phyloP scores from a whole-genome alignment of 495 filamentous ascomycete species.

The Baudoinia panamericana region DNA sequence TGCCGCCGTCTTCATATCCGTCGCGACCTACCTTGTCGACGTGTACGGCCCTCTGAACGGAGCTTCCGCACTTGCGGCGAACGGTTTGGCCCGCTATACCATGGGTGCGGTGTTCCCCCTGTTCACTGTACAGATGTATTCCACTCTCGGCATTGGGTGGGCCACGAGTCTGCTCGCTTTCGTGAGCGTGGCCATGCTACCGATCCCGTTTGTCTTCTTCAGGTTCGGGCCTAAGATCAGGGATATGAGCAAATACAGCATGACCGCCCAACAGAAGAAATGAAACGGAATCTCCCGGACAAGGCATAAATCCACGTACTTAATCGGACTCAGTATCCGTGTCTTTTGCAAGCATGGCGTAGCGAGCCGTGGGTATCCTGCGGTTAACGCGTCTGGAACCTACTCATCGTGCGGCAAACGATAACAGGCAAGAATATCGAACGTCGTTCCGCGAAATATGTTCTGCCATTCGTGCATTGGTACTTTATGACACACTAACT shows the following conservation, averaged over 20 bases:
- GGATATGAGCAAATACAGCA: slow-evolving; percentile 18
- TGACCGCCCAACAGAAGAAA: background rate
- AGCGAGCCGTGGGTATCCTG: too few relatives aligned
- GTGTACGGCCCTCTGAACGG: slow-evolving; percentile 44
- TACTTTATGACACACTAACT: too few relatives aligned
- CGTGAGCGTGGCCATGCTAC: slow-evolving; percentile 29
- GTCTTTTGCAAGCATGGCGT: too few relatives aligned
- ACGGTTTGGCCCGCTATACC: slow-evolving; percentile 49
- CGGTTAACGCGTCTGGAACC: too few relatives aligned
- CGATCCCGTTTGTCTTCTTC: slow-evolving; percentile 34
- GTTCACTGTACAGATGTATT: slow-evolving; percentile 37
- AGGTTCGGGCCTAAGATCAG: slow-evolving; percentile 27
- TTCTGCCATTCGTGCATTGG: too few relatives aligned
- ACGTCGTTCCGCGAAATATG: too few relatives aligned
- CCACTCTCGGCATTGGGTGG: slow-evolving; percentile 31
- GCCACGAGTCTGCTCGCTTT: slow-evolving; percentile 35
- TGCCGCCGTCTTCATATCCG: slow-evolving; percentile 39
- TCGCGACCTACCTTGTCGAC: slow-evolving; percentile 41
- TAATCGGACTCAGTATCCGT: too few relatives aligned
- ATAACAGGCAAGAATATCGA: too few relatives aligned
- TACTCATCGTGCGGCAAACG: too few relatives aligned
- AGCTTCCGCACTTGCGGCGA: slow-evolving; percentile 49
- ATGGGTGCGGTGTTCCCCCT: slow-evolving; percentile 53
- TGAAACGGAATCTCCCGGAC: too few relatives aligned
- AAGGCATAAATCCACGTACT: too few relatives aligned